Evolutionary conservation across 1,139 yeast species (phyloP), one percentile per base, ranked within the genome.

Genomic region (Kluyveromyces sp.): DNA sequence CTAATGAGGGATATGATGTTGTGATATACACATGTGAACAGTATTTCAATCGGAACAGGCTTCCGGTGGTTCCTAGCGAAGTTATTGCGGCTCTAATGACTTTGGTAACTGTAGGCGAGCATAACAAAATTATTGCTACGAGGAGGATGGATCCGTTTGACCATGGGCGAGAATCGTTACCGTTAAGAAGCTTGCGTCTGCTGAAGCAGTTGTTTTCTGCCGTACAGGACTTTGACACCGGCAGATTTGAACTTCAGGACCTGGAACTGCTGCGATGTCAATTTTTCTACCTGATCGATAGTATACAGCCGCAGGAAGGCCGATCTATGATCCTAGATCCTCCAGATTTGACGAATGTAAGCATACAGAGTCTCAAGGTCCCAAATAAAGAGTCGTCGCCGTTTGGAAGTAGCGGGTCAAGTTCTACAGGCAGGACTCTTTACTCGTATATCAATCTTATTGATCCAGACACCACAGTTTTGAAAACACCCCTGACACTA

Each of bases 221-320:
- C 4, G 39, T 59, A 29, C 46, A 46, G 20, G 48, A 45, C 2
- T 56, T 55, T 43, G 55, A 58, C 42, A 32, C 39, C 7, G 34
- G 40, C 1, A 39, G 33, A 26, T 47, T 49, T 43, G 47, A 41
- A 8, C 31, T 37, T n/a, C 52, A 56, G 36, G 55, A 53, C 30
- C 40, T 56, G 25, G 61, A 57, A 38, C 45, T 61, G 17, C 43
- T 61, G 33, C 49, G 64, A 33, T 57, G 65, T 42, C 64, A 61
- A 39, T 46, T 61, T 29, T 60, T 60, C 38, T 18, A 57, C 17
- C 54, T 53, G 9, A 40, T 55, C 3, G 65, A 60, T 39, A 33
- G 37, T 31, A 39, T 26, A 30, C 33, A 22, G 17, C 45, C 40
- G 28, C 38, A 22, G 31, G 39, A 15, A 46, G 44, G 25, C 42